A percentile compares a stretch with the other conserved stretches of the same genome.
Conservation (phyloP, 305 asterid species). For the Rubia peregrina region DNA sequence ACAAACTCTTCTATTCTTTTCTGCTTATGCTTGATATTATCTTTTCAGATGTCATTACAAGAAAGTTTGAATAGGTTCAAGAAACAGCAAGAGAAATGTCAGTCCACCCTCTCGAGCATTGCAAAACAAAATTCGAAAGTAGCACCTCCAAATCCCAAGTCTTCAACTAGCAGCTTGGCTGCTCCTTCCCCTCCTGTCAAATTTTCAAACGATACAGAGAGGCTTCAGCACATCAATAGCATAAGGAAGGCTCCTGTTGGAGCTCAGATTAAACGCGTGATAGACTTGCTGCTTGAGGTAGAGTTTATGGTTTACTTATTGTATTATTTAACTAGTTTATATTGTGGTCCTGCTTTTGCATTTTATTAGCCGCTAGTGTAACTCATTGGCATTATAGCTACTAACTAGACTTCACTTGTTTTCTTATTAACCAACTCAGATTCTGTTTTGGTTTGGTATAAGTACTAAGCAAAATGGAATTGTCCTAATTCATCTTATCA, state of each 20-base stretch:
- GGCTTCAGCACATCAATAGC: slow-evolving; percentile 79
- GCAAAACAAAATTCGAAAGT: slow-evolving; percentile 38
- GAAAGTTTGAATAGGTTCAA: slow-evolving; percentile 59
- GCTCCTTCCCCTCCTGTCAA: slow-evolving; percentile 54
- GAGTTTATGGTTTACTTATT: slow-evolving; percentile 2
- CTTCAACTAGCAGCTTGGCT: slow-evolving; percentile 27
- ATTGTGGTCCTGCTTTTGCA: background rate
- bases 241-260: slow-evolving; percentile 91
- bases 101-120: slow-evolving; percentile 46
- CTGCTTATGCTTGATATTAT: background rate
- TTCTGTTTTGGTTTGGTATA: background rate
- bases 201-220: slow-evolving; percentile 72
- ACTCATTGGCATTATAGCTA: background rate
- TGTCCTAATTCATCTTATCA: slow-evolving; percentile 10
- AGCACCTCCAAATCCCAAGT: slow-evolving; percentile 34
- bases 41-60: slow-evolving; percentile 56
- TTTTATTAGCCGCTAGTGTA: background rate
- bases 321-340: background rate
- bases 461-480: background rate
- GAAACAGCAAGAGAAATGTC: slow-evolving; percentile 84
- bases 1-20: background rate
- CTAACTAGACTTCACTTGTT: background rate
- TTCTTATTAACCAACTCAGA: background rate
- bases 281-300: slow-evolving; percentile 76
- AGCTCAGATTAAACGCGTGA: slow-evolving; percentile 88